These are phyloP conservation scores for Ogataea dorogensis DNA, from an alignment of 805 yeast genomes.

Conservation along the genomic window DNA sequence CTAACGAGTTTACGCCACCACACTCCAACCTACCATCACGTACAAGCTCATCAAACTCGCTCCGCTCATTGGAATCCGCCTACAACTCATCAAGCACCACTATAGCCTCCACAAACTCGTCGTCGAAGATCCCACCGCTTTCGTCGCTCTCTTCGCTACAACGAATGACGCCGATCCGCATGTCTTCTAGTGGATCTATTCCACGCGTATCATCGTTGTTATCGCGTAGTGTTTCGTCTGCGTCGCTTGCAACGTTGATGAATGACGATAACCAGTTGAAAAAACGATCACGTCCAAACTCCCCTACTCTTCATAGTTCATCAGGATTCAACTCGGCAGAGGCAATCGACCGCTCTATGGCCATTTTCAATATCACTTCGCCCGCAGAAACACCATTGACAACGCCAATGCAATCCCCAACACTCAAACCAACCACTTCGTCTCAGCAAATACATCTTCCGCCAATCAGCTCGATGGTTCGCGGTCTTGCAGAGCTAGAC, in stretches of 20 bases:
- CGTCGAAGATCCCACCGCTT: slow-evolving; percentile 17
- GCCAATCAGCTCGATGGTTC: slow-evolving; percentile 34
- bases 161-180: slow-evolving; percentile 57
- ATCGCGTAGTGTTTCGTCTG: slow-evolving; percentile 19
- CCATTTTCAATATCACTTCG: slow-evolving; percentile 34
- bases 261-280: slow-evolving; percentile 23
- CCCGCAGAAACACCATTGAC: slow-evolving; percentile 36
- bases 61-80: slow-evolving; percentile 31
- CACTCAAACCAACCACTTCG: slow-evolving; percentile 27
- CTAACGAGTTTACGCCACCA: slow-evolving; percentile 28
- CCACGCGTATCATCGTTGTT: slow-evolving; percentile 23
- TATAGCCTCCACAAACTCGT: slow-evolving; percentile 19
- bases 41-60: slow-evolving; percentile 33
- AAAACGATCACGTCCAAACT: slow-evolving; percentile 38
- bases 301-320: slow-evolving; percentile 18
- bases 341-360: slow-evolving; percentile 23
- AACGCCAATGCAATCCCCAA: slow-evolving; percentile 40
- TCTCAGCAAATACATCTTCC: slow-evolving; percentile 28
- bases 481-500: slow-evolving; percentile 27
- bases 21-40: slow-evolving; percentile 31
- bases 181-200: slow-evolving; percentile 24
- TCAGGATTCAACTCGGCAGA: slow-evolving; percentile 43
- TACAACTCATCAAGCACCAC: slow-evolving; percentile 31
- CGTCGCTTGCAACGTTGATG: slow-evolving; percentile 27
- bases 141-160: slow-evolving; percentile 50